Evolutionary conservation across 768 basidiomycete genomes (phyloP).

Genomic region (Tubosaeta brunneosetosa): DNA sequence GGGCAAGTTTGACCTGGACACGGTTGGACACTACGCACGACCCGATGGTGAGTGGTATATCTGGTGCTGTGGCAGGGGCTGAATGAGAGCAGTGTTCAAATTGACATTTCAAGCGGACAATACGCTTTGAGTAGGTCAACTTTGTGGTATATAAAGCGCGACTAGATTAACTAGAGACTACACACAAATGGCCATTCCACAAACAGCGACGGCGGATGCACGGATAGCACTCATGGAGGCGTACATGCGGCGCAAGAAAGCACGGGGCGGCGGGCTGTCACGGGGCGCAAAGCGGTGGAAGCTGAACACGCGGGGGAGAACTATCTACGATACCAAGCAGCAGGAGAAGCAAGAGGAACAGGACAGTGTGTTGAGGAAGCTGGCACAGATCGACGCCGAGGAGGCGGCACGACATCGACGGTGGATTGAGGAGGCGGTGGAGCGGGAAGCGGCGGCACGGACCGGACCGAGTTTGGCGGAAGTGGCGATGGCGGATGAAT

Average conservation of each 20-base stretch:
- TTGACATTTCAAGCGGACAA: conserved; percentile 16
- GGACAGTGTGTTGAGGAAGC: conserved; percentile 1
- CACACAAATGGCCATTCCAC: conserved; percentile 13
- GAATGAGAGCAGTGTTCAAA: conserved; percentile 26
- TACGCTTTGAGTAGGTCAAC: not conserved
- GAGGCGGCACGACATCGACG: conserved; percentile 5
- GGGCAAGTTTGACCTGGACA: conserved; percentile 61
- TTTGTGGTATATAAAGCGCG: conserved; percentile 21
- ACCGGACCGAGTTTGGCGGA: not conserved
- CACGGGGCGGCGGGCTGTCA: not conserved
- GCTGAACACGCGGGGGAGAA: conserved; percentile 22
- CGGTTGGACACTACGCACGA: conserved; percentile 58
- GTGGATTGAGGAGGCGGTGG: not conserved
- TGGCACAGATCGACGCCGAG: conserved; percentile 21
- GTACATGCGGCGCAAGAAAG: conserved; percentile 19
- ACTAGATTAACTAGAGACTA: not conserved
- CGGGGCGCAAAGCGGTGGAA: not conserved
- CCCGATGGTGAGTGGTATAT: conserved; percentile 43
- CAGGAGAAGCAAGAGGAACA: not conserved
- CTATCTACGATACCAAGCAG: conserved; percentile 23
- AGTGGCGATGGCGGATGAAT: conserved; percentile 18
- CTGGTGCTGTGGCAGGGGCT: conserved; percentile 2
- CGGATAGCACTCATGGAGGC: conserved; percentile 29
- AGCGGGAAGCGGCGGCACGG: not conserved
- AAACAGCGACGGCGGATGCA: conserved; percentile 35